Base-by-base conservation (phyloP, 169 alveolate species). In the Eimeria necatrix region DNA sequence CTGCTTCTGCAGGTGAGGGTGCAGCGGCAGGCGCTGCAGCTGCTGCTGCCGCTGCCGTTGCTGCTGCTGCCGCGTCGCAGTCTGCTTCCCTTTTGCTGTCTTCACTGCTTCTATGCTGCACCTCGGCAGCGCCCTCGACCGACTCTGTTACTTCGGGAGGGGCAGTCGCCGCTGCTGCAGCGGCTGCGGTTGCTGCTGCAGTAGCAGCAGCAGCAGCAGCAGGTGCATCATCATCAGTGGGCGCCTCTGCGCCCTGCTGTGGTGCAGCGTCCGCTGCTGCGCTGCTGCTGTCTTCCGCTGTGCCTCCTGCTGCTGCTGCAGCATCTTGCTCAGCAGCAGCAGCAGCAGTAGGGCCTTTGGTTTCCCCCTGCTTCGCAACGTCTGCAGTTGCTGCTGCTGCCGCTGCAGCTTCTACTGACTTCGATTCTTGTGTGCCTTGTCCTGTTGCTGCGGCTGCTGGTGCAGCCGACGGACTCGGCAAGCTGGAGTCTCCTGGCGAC, bases 181-280 rank as follows among this genome's bases (percentile, higher is more conserved):
- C 41, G 41, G 41, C 41, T 32, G 41, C 41, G 41, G 41, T 32
- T 32, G 3, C 41, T 32, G 41, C 41, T 32, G 41, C 41, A 32
- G 41, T 32, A 32, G 78, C 78, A 68, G 78, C 78, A 68, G 78
- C 78, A 68, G 78, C 78, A 68, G 78, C 78, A 68, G 78, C 78
- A 68, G 78, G 41, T 32, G 78, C 78, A 68, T 41, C 78, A 68
- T 41, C 78, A 68, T 41, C 78, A 68, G 78, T 48, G 26, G 78
- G 51, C 22, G 78, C 78, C 10, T 68, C 78, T n/a, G n/a, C n/a
- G 12, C 32, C 48, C 49, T 68, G 78, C 49, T 24, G 46, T 18
- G 22, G 78, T 24, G 78, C 16, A 24, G 78, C 22, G 32, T 68
- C 78, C 8, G n/a, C 78, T 20, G 78, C 78, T 22, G 22, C 48